Evolutionary conservation across 2,329 filamentous ascomycete species (phyloP).

Genomic region (Cladosporium sp.): DNA sequence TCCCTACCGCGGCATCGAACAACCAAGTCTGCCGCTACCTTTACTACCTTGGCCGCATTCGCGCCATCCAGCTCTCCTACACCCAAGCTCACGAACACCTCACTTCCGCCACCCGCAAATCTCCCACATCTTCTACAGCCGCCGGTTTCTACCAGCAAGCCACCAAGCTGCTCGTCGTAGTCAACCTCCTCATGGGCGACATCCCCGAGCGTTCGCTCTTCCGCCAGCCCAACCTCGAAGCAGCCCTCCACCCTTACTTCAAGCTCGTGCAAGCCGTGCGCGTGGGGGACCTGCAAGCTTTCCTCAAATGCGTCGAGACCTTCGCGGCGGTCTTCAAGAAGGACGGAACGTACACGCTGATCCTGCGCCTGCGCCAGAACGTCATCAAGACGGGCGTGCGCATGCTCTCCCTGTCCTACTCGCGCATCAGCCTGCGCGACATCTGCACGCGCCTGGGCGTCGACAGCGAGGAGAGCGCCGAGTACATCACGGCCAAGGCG

Average conservation of each 20-base stretch:
- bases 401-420: conserved; percentile 98
- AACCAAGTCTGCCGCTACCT: conserved; percentile 97
- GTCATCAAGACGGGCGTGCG: conserved; percentile 99
- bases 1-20: conserved; percentile 90
- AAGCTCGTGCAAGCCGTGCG: conserved; percentile 91
- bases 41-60: conserved; percentile 95
- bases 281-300: conserved; percentile 92
- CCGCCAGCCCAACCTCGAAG: conserved; percentile 82
- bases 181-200: conserved; percentile 96
- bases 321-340: conserved; percentile 83
- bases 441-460: conserved; percentile 94
- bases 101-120: conserved; percentile 89
- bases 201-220: conserved; percentile 95
- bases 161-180: conserved; percentile 92
- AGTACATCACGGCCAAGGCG: conserved; percentile 98
- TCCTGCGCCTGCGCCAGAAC: conserved; percentile 91
- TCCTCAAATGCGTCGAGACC: conserved; percentile 78
- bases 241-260: conserved; percentile 87
- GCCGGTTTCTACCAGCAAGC: conserved; percentile 94
- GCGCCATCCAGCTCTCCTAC: conserved; percentile 93
- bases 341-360: conserved; percentile 92
- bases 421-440: conserved; percentile 91
- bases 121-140: conserved; percentile 82
- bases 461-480: conserved; percentile 92
- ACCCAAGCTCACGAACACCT: conserved; percentile 95